These are phyloP conservation scores for Hamamelis virginiana DNA, from an alignment of 164 flowering plant species.

Conservation along the genomic window DNA sequence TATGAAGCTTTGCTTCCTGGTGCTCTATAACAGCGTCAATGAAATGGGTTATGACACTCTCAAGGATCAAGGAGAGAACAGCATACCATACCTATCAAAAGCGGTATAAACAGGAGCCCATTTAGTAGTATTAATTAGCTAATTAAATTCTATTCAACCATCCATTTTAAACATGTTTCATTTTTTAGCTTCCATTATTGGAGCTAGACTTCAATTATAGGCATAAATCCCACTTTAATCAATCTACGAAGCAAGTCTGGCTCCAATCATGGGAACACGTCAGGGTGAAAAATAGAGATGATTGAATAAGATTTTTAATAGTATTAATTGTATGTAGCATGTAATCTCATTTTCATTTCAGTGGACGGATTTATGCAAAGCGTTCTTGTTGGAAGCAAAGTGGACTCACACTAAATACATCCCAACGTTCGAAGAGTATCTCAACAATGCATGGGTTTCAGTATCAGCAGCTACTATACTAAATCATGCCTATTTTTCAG, in stretches of 20 bases:
- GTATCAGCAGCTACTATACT: constrained; percentile 25
- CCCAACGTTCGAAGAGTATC: constrained; percentile 41
- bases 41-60: constrained; percentile 36
- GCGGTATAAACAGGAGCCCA: constrained; percentile 22
- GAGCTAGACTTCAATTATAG: no score
- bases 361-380: constrained; percentile 49
- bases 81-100: constrained; percentile 22
- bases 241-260: no score
- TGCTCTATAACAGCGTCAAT: constrained; percentile 38
- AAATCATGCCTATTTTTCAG: constrained; percentile 28
- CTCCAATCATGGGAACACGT: no score
- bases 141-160: no score
- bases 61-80: constrained; percentile 21
- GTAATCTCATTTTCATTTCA: constrained; percentile 4
- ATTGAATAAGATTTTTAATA: neutral
- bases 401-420: constrained; percentile 31
- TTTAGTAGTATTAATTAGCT: no score
- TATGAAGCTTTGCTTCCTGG: constrained; percentile 41
- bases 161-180: no score
- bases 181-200: no score
- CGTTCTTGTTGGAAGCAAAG: constrained; percentile 40
- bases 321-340: neutral
- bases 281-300: no score
- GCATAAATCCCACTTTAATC: no score
- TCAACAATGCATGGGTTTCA: constrained; percentile 41